Evolutionary conservation across 306 rosid species (phyloP), one percentile per base, ranked within the genome.

Genomic region (Casuarina equisetifolia): DNA sequence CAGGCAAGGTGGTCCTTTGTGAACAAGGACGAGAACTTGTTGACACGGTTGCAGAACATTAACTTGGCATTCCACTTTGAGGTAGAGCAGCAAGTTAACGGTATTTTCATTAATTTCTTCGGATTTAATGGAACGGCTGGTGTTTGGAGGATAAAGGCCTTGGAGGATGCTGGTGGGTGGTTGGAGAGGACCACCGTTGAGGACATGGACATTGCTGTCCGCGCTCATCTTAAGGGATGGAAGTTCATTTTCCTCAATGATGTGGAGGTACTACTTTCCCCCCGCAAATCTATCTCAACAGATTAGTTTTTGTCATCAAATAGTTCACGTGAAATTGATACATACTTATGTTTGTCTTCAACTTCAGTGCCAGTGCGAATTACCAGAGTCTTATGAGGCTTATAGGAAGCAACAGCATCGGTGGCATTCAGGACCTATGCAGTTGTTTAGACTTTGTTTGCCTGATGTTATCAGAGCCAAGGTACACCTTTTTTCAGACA

Each of bases 391-490:
- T 61, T 94, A 94, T 40, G 98, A 91, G 86, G 97, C 98, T 80
- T 94, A 94, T 69, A 84, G 97, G 75, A 94, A 94, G 78, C 97
- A 94, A 39, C 98, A 94, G 46, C 97, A 94, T 74, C 82, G 96
- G 83, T 94, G 98, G 98, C 98, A 94, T 74, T 94, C 97, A 0
- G 97, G 98, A 7, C 98, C 98, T 50, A 94, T 94, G 98, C 98
- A 94, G 72, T 81, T 94, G 83, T 94, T 94, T 80, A 93, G 97
- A 80, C 94, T 94, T 59, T 94, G 98, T 83, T 79, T 91, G 77
- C 97, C 94, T 0, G 91, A 69, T 74, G 80, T 94, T 46, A 78
- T 94, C 72, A 76, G 71, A 55, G 74, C 97, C 19, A 90, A 94
- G 92, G 98, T 94, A 81, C 59, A 57, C 74, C 42, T 55, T 20